phyloP scores from a whole-genome alignment of 2,329 filamentous ascomycete genomes.

The Fusarium bulbicola region DNA sequence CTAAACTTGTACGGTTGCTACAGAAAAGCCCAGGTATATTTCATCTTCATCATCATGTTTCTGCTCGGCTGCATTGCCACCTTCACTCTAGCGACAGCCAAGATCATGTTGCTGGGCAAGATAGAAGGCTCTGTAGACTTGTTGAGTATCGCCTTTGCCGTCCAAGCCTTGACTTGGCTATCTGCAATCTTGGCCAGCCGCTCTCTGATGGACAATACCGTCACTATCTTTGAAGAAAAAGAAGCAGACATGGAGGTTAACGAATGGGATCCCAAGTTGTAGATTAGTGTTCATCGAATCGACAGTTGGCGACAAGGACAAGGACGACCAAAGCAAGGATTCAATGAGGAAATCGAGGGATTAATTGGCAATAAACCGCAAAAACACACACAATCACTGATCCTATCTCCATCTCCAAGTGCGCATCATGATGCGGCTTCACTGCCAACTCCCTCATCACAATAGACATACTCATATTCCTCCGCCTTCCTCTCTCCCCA shows the following conservation, averaged over 20 bases:
- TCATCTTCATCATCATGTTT: not conserved
- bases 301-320: not conserved
- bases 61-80: not conserved
- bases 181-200: not conserved
- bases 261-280: not conserved
- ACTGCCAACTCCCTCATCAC: conserved; percentile 4
- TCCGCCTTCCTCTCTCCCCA: conserved; percentile 58
- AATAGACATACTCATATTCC: conserved; percentile 9
- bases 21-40: not conserved
- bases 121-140: not conserved
- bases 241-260: not conserved
- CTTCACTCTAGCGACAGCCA: not conserved
- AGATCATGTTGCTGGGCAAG: not conserved
- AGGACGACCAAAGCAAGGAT: not conserved
- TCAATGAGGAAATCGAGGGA: rapidly evolving
- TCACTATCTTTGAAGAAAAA: not conserved
- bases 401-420: not conserved
- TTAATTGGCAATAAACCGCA: not conserved
- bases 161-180: not conserved
- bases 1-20: not conserved
- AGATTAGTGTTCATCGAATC: not conserved
- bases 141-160: not conserved
- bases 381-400: not conserved
- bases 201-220: not conserved
- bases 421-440: not conserved